Conservation (phyloP, 345 rosid species). For the Ailanthus altissimus region DNA sequence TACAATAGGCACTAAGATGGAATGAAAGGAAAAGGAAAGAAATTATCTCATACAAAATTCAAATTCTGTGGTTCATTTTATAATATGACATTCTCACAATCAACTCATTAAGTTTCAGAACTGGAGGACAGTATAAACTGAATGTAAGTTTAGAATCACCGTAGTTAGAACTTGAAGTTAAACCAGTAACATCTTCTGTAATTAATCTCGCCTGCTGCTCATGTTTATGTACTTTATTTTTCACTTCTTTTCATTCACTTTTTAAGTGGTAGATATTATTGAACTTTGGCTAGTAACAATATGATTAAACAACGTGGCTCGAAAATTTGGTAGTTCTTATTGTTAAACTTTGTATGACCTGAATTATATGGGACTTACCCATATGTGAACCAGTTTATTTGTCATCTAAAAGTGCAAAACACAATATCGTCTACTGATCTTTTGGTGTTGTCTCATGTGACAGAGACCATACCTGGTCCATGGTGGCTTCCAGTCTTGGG, state of each 20-base stretch:
- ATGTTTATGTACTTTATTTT: not conserved
- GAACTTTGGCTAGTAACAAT: not conserved
- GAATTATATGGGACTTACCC: not conserved
- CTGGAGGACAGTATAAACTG: not conserved
- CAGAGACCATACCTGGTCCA: slow-evolving; percentile 78
- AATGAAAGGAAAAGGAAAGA: not conserved
- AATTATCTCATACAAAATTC: not conserved
- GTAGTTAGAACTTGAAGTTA: not conserved
- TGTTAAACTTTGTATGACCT: not conserved
- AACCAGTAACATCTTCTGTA: too few species aligned
- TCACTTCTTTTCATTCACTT: not conserved
- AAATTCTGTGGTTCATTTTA: not conserved
- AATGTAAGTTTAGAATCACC: not conserved
- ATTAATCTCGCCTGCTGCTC: too few species aligned
- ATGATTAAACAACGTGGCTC: not conserved
- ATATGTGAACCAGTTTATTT: not conserved
- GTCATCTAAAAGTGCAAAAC: not conserved
- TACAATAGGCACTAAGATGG: not conserved
- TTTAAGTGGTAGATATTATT: not conserved
- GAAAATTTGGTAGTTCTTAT: not conserved
- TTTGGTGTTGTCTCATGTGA: slow-evolving; percentile 24
- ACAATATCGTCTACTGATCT: slow-evolving; percentile 18
- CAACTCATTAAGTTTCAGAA: not conserved
- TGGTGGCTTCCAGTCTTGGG: slow-evolving; percentile 93
- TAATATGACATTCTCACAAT: not conserved